These are phyloP conservation scores for Euclidium syriacum DNA, from an alignment of 345 rosid species.

Conservation along the genomic window DNA sequence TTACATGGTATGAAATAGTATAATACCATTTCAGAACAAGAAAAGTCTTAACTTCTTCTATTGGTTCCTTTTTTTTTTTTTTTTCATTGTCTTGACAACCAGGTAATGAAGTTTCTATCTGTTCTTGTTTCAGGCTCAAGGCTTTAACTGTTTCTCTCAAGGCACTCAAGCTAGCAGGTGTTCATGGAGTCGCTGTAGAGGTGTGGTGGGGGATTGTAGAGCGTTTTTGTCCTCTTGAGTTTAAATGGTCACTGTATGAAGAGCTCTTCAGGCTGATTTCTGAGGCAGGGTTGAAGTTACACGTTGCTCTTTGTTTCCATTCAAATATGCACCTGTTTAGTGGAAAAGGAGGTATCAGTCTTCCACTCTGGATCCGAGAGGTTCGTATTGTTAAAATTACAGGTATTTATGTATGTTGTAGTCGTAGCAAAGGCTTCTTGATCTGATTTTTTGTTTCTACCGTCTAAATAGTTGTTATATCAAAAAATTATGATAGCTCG, in stretches of 20 bases:
- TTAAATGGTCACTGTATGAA: conserved; percentile 59
- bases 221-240: conserved; percentile 52
- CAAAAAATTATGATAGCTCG: background rate
- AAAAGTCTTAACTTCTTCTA: background rate
- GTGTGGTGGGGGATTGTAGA: conserved; percentile 76
- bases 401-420: conserved; percentile 10
- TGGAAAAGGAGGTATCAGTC: conserved; percentile 49
- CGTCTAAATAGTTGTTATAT: background rate
- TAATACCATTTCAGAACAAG: background rate
- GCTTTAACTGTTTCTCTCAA: conserved; percentile 62
- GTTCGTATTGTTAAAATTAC: conserved; percentile 31
- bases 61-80: background rate
- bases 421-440: background rate
- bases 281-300: conserved; percentile 54
- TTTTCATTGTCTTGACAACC: background rate
- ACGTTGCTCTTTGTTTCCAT: conserved; percentile 56
- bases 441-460: conserved; percentile 7
- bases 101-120: conserved; percentile 10
- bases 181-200: conserved; percentile 67
- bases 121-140: conserved; percentile 50
- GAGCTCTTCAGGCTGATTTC: conserved; percentile 51
- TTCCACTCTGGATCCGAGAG: conserved; percentile 65
- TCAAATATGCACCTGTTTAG: conserved; percentile 42
- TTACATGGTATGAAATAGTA: conserved; percentile 11
- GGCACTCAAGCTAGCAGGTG: conserved; percentile 73